Evolutionary conservation across 1,284 basidiomycete genomes (phyloP).

Genomic region (Puccinia brachypodii): DNA sequence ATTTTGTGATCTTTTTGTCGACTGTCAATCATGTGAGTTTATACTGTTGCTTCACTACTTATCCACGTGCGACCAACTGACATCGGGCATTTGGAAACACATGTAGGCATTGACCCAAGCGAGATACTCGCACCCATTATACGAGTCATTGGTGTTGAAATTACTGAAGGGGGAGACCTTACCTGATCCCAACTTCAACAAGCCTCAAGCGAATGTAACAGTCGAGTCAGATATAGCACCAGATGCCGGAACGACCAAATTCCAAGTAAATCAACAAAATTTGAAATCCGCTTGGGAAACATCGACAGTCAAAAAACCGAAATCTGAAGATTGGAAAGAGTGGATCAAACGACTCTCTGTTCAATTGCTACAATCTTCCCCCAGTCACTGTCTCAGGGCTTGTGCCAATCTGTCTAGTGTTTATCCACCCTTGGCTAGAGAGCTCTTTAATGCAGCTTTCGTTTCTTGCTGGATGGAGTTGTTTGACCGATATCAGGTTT

Average conservation of each 20-base stretch:
- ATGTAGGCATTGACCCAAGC: conserved; percentile 72
- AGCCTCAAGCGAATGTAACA: conserved; percentile 58
- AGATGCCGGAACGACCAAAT: conserved; percentile 75
- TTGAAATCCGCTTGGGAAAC: conserved; percentile 97
- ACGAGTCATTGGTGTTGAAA: conserved; percentile 84
- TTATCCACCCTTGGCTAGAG: conserved; percentile 85
- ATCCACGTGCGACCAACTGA: neutral
- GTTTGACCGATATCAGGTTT: conserved; percentile 90
- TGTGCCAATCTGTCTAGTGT: conserved; percentile 92
- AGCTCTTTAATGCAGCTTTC: conserved; percentile 97
- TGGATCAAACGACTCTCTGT: conserved; percentile 94
- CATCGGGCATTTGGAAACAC: neutral
- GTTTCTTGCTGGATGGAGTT: conserved; percentile 96
- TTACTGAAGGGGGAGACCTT: conserved; percentile 88
- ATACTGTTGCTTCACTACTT: neutral
- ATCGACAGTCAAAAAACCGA: conserved; percentile 65
- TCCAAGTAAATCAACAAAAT: conserved; percentile 95
- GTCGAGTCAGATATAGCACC: conserved; percentile 59
- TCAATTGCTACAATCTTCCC: conserved; percentile 97
- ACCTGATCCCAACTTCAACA: conserved; percentile 63
- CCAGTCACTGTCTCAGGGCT: conserved; percentile 92
- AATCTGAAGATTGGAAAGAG: conserved; percentile 83
- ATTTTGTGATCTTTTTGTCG: conserved; percentile 96
- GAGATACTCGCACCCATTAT: conserved; percentile 77
- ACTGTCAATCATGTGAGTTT: conserved; percentile 84